phyloP scores from a whole-genome alignment of 257 asterid species.

The Solanum sitiens region DNA sequence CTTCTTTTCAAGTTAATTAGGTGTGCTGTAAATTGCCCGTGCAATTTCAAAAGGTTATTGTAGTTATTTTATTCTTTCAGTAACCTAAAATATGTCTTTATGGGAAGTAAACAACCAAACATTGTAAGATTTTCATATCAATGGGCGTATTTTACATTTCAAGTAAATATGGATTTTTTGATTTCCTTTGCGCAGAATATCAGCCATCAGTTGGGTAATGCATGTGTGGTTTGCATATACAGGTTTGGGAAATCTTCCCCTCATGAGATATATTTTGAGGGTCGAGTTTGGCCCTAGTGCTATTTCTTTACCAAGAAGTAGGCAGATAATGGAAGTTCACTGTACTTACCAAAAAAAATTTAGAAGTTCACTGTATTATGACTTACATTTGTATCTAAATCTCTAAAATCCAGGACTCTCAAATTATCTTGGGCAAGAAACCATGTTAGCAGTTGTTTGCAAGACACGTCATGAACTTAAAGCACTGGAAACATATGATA shows the following conservation, averaged over 20 bases:
- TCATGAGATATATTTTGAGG: background rate
- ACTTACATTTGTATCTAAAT: constrained; percentile 12
- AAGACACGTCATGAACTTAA: constrained; percentile 47
- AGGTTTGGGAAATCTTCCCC: background rate
- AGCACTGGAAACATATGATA: constrained; percentile 53
- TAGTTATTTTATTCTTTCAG: background rate
- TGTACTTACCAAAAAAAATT: background rate
- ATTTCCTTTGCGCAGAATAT: background rate
- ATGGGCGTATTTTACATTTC: background rate
- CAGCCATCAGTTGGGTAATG: background rate
- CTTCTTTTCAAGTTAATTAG: background rate
- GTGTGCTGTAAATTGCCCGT: background rate
- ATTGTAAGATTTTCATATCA: background rate
- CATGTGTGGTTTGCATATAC: background rate
- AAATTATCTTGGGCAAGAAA: constrained; percentile 58
- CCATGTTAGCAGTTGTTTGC: constrained; percentile 82
- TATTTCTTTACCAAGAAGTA: background rate
- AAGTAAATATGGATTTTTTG: background rate
- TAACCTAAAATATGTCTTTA: background rate
- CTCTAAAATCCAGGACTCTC: constrained; percentile 48
- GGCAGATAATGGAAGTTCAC: background rate
- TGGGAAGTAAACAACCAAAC: background rate
- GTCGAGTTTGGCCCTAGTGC: background rate
- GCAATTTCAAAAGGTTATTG: background rate
- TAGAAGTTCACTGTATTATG: background rate